A percentile compares a stretch with the other conserved stretches of the same genome.
These are phyloP conservation scores for Artemisia annua DNA, from an alignment of 129 eudicot species.

Conservation along the genomic window DNA sequence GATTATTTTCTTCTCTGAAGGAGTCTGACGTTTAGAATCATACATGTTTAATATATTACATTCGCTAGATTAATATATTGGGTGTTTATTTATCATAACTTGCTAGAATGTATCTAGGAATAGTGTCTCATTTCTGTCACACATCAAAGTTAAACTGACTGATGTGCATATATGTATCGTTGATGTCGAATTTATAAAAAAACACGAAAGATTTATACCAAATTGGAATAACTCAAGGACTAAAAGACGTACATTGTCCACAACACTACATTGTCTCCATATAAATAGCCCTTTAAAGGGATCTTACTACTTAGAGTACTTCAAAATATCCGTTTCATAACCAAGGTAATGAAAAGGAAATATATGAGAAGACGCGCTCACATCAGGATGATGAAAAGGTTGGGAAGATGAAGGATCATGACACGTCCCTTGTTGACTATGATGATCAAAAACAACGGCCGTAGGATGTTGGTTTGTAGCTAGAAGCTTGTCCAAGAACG, in stretches of 20 bases:
- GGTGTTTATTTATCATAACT: too few species aligned
- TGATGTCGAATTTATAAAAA: neutral
- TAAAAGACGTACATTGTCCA: constrained; percentile 14
- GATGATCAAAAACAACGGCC: constrained; percentile 31
- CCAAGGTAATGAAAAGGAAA: constrained; percentile 59
- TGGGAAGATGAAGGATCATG: constrained; percentile 42
- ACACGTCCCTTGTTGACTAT: constrained; percentile 34
- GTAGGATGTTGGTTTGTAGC: constrained; percentile 55
- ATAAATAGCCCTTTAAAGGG: constrained; percentile 10
- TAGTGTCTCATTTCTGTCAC: too few species aligned
- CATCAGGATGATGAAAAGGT: constrained; percentile 36
- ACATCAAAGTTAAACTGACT: neutral
- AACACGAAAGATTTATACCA: constrained; percentile 20
- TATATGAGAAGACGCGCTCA: constrained; percentile 37
- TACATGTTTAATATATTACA: too few species aligned
- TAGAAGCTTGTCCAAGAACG: constrained; percentile 83
- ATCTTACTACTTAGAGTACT: constrained; percentile 52
- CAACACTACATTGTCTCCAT: constrained; percentile 20
- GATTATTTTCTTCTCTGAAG: too few species aligned
- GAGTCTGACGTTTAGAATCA: too few species aligned
- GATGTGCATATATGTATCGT: constrained; percentile 3
- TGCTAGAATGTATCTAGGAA: too few species aligned
- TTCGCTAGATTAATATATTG: too few species aligned
- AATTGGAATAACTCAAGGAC: constrained; percentile 8
- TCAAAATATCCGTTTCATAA: constrained; percentile 52